Evolutionary conservation across 2,329 filamentous ascomycete genomes (phyloP), one percentile per base, ranked within the genome.

Genomic region (Dryadomyces quercivorus): DNA sequence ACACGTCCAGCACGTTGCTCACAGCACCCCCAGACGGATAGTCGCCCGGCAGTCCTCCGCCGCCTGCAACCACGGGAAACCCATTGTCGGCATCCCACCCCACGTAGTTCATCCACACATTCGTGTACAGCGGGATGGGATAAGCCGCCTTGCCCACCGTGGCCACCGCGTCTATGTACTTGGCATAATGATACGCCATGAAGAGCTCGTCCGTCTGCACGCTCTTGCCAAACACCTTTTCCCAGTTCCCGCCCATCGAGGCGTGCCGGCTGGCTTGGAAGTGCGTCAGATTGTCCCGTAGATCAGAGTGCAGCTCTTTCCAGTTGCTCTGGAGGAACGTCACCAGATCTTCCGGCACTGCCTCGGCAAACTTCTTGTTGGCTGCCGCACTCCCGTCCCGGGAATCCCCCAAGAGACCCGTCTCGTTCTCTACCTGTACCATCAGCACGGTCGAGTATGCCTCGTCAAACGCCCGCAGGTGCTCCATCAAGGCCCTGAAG

Each of bases 351-450:
- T 46, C 44, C 9, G 63, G 62, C 3, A 63, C 60, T 8, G 66
- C 56, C 21, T 65, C 58, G 5, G 55, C 54, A 59, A 77, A 78
- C 0, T 60, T 65, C 50, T 67, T 62, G 18, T 76, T 65, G 1
- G 73, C 75, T 8, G 62, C 61, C 1, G 61, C 60, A 2, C 68
- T 72, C 2, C 70, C 65, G 58, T 78, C 76, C 20, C 75, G 67
- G 8, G 71, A 77, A 58, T 79, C 75, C 0, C 75, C 75, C 0
- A 79, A 63, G 0, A 79, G 56, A 0, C 77, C 76, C 0, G 68
- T 69, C 63, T 80, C 76, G 43, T 80, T 80, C 61, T 80, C 73
- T 16, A 80, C 75, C 57, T 80, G 76, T 0, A 78, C 70, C 76
- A 78, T 79, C 1, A 79, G 57, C 0, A 80, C 75, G 0, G 75